Base-by-base conservation (phyloP, 495 filamentous ascomycete species). In the Talaromyces wortmannii region DNA sequence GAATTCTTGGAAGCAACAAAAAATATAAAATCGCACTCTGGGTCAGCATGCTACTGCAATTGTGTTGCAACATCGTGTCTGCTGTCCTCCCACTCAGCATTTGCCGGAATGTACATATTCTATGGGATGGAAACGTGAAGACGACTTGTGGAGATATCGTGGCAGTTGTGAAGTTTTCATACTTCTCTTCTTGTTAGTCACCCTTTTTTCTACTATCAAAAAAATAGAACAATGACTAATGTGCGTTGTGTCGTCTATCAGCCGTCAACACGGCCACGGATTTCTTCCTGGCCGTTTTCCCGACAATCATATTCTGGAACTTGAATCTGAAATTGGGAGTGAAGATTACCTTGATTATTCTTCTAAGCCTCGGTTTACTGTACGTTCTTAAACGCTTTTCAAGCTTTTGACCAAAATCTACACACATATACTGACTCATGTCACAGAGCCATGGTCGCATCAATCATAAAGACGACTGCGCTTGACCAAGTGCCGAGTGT, bases 231-330 rank as follows among this genome's bases (percentile, higher is more conserved):
- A 23, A 23, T 23, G 23, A 5, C 40, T 17, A 4, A 40, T 43
- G 17, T 23, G 7, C 29, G 1, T 15, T 30, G 10, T 44, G 10
- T n/a, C 18, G 16, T 4, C 50, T 42, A 36, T 55, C 49, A 76
- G 75, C 63, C 7, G 73, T 74, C 59, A 77, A 74, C 31, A 66
- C 70, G 3, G 55, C 70, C n/a, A 63, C 68, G 7, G 78, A 81
- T 44, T 60, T 80, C 3, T 77, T 73, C 31, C 69, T 81, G 30
- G 77, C 78, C 10, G 56, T 72, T 0, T 78, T 78, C 52, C 76
- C 78, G 5, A 68, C 68, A 3, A 57, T 63, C 30, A 66, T 78
- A 16, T 74, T 82, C 52, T 78, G 67, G 65, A 65, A 61, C 36
- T 55, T 81, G 46, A 73, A 78, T 46, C 50, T 81, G 36, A 62